Evolutionary conservation across 2,329 filamentous ascomycete species (phyloP).

Genomic region (Microcyclospora tardicrescens): DNA sequence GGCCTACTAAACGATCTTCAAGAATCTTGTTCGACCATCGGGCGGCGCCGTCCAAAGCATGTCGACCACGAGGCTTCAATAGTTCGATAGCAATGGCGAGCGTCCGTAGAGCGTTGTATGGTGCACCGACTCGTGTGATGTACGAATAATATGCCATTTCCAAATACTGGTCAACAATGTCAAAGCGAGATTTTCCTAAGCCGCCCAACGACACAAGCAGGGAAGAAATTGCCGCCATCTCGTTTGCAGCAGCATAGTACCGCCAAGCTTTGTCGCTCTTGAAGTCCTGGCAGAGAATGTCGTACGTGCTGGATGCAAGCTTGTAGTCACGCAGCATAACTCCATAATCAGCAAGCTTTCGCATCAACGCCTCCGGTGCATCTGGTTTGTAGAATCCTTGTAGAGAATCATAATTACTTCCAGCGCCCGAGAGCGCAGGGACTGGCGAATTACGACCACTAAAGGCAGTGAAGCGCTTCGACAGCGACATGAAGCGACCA

Average conservation of each 20-base stretch:
- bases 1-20: constrained; percentile 62
- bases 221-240: constrained; percentile 82
- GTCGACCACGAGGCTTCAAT: constrained; percentile 64
- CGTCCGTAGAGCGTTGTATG: constrained; percentile 69
- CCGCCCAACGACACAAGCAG: constrained; percentile 62
- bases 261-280: constrained; percentile 94
- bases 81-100: constrained; percentile 69
- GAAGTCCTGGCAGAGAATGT: constrained; percentile 78
- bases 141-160: constrained; percentile 91
- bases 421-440: constrained; percentile 33
- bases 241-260: constrained; percentile 83
- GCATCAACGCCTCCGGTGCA: constrained; percentile 76
- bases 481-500: constrained; percentile 88
- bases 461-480: constrained; percentile 78
- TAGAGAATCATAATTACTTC: constrained; percentile 63
- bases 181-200: constrained; percentile 57
- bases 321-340: constrained; percentile 98
- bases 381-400: constrained; percentile 76
- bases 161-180: constrained; percentile 74
- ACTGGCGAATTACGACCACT: constrained; percentile 42
- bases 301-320: constrained; percentile 80
- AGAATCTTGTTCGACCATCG: constrained; percentile 71
- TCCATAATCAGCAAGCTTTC: constrained; percentile 84
- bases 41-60: constrained; percentile 73
- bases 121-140: constrained; percentile 65